A percentile compares a stretch with the other conserved stretches of the same genome.
Evolutionary conservation across 228 moss, liverwort and hornwort genomes (phyloP).

Genomic region (Sphagnum fallax): DNA sequence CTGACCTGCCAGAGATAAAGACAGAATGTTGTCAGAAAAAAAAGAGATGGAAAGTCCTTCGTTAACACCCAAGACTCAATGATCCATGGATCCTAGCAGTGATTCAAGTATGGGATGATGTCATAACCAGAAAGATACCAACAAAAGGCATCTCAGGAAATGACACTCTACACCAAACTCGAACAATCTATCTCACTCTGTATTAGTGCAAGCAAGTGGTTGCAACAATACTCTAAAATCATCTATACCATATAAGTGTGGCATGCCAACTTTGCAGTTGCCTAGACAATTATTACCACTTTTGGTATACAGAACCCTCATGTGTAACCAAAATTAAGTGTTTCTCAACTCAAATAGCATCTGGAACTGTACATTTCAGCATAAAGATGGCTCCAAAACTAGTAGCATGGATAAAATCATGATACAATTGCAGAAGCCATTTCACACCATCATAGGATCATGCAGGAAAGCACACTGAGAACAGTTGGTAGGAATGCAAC

Average conservation of each 20-base stretch:
- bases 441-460: background rate
- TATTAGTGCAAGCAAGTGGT: no score
- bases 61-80: background rate
- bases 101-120: background rate
- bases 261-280: no score
- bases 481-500: background rate
- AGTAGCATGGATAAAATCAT: background rate
- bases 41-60: background rate
- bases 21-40: background rate
- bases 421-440: background rate
- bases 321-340: conserved; percentile 5
- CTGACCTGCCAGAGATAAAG: conserved; percentile 26
- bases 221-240: no score
- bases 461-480: background rate
- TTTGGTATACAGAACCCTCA: background rate
- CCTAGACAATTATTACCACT: no score
- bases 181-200: no score
- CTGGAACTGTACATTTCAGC: conserved; percentile 9
- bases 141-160: background rate
- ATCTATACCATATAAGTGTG: no score
- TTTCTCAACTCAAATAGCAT: no score
- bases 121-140: background rate
- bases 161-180: background rate
- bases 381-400: background rate
- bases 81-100: background rate